Base-by-base conservation (phyloP, 2,329 filamentous ascomycete genomes). In the Ophiocordyceps sinensis region DNA sequence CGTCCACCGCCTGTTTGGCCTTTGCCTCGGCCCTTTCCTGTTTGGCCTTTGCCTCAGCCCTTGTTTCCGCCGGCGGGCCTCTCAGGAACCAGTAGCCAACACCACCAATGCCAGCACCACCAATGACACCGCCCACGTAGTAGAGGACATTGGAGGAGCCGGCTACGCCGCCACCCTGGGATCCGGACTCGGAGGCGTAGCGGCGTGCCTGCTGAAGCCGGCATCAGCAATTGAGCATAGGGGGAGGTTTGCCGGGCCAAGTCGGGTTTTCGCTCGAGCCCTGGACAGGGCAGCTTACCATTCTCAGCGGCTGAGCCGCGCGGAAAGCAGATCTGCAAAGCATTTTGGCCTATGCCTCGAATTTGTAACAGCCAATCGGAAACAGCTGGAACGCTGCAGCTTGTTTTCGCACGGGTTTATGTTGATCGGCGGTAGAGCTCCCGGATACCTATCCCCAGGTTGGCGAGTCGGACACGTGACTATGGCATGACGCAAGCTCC, bases 281-380 rank as follows among this genome's bases (percentile, higher is more conserved):
- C 19, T 17, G 21, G 11, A 12, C 19, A 30, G n/a, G 14, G 4
- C 30, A 43, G 53, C 73, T 57, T 65, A 84, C 80, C 65, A 73
- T 73, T 61, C 70, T 75, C 50, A 83, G 60, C 49, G 80, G 78
- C 64, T 77, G 75, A 41, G 72, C 71, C 51, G 70, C 72, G 56
- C 79, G 73, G 57, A 82, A 70, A 48, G 69, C 66, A 53, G 77
- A 70, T 67, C 80, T 70, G 46, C 79, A 70, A 56, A 85, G 81
- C 78, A 85, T 82, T 17, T 14, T 35, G 32, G 15, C 23, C 32
- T 35, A 15, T 14, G 3, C 15, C 17, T 15, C n/a, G 14, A 35
- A 7, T 35, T 2, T 2, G 15, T 5, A 19, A 10, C 6, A 17
- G 15, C 17, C 32, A 35, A 35, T 35, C 10, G 32, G 10, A 15